Conservation (phyloP, 2,329 filamentous ascomycete genomes). For the Graphilbum ipis-grandicollis region DNA sequence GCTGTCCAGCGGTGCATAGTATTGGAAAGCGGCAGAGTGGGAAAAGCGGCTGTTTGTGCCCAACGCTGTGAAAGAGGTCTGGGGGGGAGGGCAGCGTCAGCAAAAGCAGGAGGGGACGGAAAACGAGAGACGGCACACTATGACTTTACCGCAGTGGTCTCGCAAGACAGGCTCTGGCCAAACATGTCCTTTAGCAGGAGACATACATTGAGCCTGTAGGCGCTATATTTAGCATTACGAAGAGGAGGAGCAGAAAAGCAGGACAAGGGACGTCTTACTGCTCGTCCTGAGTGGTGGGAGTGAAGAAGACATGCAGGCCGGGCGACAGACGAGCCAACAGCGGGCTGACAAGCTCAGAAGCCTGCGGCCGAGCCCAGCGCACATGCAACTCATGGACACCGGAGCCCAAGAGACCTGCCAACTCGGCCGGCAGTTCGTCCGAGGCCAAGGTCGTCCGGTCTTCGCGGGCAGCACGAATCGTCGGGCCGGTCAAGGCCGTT, state of each 20-base stretch:
- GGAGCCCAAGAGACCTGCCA: conserved; percentile 43
- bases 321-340: conserved; percentile 60
- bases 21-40: conserved; percentile 48
- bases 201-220: conserved; percentile 28
- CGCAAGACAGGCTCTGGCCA: conserved; percentile 35
- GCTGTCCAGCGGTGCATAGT: conserved; percentile 46
- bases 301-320: conserved; percentile 68
- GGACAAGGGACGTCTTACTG: conserved; percentile 1
- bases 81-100: no score
- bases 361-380: conserved; percentile 49
- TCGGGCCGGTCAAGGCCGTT: conserved; percentile 34
- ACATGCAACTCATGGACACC: conserved; percentile 55
- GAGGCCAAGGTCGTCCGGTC: conserved; percentile 60
- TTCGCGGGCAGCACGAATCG: conserved; percentile 52
- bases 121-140: not conserved
- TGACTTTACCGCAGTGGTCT: conserved; percentile 22
- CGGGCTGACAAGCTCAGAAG: conserved; percentile 46
- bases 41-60: conserved; percentile 36
- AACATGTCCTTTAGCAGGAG: conserved; percentile 39
- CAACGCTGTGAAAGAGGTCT: conserved; percentile 45
- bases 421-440: conserved; percentile 53
- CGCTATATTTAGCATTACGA: not conserved
- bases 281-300: conserved; percentile 22
- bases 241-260: not conserved
- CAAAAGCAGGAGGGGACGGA: not conserved